Conservation (phyloP, 345 rosid species). For the Lumnitzera littorea region DNA sequence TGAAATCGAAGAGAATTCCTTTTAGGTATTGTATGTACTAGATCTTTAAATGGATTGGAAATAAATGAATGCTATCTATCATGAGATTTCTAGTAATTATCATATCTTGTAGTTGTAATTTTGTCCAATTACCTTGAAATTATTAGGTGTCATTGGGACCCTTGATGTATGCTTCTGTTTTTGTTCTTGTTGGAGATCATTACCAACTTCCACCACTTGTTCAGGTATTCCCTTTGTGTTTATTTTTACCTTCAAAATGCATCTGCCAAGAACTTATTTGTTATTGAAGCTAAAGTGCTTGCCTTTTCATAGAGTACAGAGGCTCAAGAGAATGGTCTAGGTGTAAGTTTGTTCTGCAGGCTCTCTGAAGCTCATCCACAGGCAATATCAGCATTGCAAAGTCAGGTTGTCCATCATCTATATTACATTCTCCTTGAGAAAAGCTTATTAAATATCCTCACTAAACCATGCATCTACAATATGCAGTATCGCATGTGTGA, state of each 20-base stretch:
- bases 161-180: constrained; percentile 70
- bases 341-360: constrained; percentile 89
- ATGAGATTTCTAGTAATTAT: background rate
- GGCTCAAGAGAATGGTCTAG: constrained; percentile 94
- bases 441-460: constrained; percentile 6
- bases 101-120: background rate
- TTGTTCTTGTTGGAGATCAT: constrained; percentile 98
- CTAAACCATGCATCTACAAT: constrained; percentile 9
- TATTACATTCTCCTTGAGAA: background rate
- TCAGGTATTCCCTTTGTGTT: constrained; percentile 43
- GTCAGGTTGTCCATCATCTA: constrained; percentile 51
- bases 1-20: no score
- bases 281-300: constrained; percentile 10
- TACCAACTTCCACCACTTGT: constrained; percentile 95
- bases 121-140: background rate
- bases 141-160: constrained; percentile 87
- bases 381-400: constrained; percentile 87
- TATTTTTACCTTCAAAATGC: constrained; percentile 5
- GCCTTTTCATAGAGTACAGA: constrained; percentile 57
- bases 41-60: no score
- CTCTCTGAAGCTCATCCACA: constrained; percentile 99
- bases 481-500: constrained; percentile 92
- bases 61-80: no score
- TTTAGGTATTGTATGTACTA: no score
- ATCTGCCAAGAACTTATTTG: background rate